phyloP scores from a whole-genome alignment of 495 filamentous ascomycete genomes.

The Penicillium psychrofluorescens region DNA sequence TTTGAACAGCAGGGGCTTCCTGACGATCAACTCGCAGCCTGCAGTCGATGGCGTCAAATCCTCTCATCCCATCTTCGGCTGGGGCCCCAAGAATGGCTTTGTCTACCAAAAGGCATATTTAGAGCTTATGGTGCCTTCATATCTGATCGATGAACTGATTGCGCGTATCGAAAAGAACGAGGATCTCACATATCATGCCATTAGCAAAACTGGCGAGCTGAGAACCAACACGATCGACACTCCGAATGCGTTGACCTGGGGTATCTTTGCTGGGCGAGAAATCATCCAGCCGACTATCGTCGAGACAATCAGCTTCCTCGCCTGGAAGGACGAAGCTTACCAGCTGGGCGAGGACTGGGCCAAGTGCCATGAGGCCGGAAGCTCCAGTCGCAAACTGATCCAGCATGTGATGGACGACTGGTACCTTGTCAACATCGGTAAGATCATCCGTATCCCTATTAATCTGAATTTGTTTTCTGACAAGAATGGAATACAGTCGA shows the following conservation, averaged over 20 bases:
- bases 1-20: slow-evolving; percentile 76
- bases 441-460: slow-evolving; percentile 17
- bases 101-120: slow-evolving; percentile 99
- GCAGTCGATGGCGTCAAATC: slow-evolving; percentile 91
- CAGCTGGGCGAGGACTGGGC: slow-evolving; percentile 90
- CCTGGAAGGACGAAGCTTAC: slow-evolving; percentile 98
- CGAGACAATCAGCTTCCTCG: slow-evolving; percentile 93
- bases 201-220: slow-evolving; percentile 71
- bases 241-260: slow-evolving; percentile 97
- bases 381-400: slow-evolving; percentile 76
- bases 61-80: slow-evolving; percentile 78
- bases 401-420: slow-evolving; percentile 78
- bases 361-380: slow-evolving; percentile 72
- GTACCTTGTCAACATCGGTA: slow-evolving; percentile 94
- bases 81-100: slow-evolving; percentile 91
- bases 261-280: slow-evolving; percentile 97
- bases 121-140: slow-evolving; percentile 78
- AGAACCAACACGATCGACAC: slow-evolving; percentile 77
- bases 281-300: slow-evolving; percentile 99
- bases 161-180: slow-evolving; percentile 69
- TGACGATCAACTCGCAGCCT: slow-evolving; percentile 98
- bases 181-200: slow-evolving; percentile 87
- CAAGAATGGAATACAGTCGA: slow-evolving; percentile 53
- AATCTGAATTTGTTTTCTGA: slow-evolving; percentile 11
- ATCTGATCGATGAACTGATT: slow-evolving; percentile 70